These are phyloP conservation scores for Aspergillus udagawae DNA, from an alignment of 2,329 filamentous ascomycete species.

Conservation along the genomic window DNA sequence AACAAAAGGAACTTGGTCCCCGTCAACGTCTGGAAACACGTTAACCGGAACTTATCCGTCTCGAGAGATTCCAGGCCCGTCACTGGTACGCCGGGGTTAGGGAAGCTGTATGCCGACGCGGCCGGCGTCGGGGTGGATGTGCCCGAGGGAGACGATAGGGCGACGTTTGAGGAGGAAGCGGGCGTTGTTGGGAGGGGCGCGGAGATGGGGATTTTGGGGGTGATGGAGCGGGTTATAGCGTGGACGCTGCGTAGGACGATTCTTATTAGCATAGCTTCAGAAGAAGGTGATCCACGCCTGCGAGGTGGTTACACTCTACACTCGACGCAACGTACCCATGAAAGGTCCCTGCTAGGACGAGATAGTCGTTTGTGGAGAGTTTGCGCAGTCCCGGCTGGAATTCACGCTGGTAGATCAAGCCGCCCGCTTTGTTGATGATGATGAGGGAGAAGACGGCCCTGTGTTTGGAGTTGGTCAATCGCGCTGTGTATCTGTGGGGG, in stretches of 20 bases:
- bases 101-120: conserved; percentile 24
- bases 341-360: conserved; percentile 94
- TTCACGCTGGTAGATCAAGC: conserved; percentile 91
- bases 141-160: conserved; percentile 27
- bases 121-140: conserved; percentile 25
- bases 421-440: conserved; percentile 97
- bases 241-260: conserved; percentile 49
- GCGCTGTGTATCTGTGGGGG: conserved; percentile 7
- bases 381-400: conserved; percentile 85
- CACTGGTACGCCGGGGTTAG: conserved; percentile 29
- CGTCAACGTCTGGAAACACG: conserved; percentile 92
- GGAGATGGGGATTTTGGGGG: conserved; percentile 37
- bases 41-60: conserved; percentile 88
- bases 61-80: conserved; percentile 88
- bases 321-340: conserved; percentile 62
- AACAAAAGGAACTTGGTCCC: conserved; percentile 95
- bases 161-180: conserved; percentile 11
- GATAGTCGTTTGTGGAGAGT: conserved; percentile 90
- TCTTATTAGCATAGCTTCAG: background rate
- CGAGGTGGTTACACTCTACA: too few relatives aligned
- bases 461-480: background rate
- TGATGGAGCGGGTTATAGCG: conserved; percentile 58
- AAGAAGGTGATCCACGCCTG: background rate
- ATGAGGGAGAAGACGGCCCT: conserved; percentile 96
- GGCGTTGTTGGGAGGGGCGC: conserved; percentile 31